Evolutionary conservation across 257 asterid species (phyloP).

Genomic region (Buddleja alternifolia): DNA sequence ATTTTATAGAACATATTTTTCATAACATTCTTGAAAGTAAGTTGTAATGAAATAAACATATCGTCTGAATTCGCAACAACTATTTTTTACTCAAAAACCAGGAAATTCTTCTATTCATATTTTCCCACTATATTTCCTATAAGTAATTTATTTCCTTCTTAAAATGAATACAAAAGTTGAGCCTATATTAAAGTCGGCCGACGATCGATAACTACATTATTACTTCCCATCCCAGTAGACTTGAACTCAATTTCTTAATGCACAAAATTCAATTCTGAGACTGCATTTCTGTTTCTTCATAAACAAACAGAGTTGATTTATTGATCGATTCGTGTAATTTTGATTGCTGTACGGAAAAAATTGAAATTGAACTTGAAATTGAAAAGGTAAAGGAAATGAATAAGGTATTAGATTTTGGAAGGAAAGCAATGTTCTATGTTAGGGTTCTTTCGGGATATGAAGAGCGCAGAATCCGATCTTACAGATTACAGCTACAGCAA

Average conservation of each 20-base stretch:
- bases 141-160: no score
- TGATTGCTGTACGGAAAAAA: conserved; percentile 6
- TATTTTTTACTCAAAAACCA: no score
- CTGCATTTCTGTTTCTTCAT: background rate
- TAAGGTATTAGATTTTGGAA: conserved; percentile 30
- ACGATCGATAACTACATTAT: no score
- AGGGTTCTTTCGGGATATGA: conserved; percentile 93
- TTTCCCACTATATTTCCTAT: no score
- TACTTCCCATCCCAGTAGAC: no score
- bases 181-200: no score
- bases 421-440: conserved; percentile 81
- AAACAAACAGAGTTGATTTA: background rate
- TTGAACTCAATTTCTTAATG: background rate
- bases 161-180: no score
- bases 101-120: no score
- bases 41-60: no score
- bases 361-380: background rate
- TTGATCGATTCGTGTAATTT: conserved; percentile 7
- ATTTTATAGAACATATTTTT: no score
- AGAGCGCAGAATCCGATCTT: conserved; percentile 84
- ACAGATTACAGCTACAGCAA: conserved; percentile 71
- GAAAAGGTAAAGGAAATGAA: background rate
- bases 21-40: no score
- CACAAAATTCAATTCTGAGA: background rate
- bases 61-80: no score